Evolutionary conservation across 345 rosid genomes (phyloP).

Genomic region (Turritis glabra): DNA sequence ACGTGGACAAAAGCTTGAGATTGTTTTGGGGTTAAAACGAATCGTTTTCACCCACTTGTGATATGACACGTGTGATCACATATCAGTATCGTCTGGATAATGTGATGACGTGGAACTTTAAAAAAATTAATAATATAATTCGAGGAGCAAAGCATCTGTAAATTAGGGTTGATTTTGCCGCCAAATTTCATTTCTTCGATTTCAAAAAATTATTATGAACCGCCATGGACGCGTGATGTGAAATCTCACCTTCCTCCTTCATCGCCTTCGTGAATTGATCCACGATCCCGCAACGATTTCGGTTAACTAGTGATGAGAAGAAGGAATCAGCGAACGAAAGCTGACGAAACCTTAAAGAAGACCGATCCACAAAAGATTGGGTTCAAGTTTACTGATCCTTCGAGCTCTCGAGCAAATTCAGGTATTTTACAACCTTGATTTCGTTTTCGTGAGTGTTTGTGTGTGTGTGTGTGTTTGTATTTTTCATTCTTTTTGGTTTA

Average conservation of each 20-base stretch:
- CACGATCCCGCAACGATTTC: background rate
- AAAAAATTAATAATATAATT: background rate
- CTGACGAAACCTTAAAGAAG: slow-evolving; percentile 16
- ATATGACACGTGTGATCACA: slow-evolving; percentile 62
- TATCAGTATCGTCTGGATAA: slow-evolving; percentile 38
- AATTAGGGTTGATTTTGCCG: slow-evolving; percentile 26
- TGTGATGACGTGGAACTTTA: slow-evolving; percentile 32
- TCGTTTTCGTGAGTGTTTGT: background rate
- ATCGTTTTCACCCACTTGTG: slow-evolving; percentile 62
- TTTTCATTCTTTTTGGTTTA: slow-evolving; percentile 3
- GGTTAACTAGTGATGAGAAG: slow-evolving; percentile 21
- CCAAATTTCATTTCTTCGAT: slow-evolving; percentile 9
- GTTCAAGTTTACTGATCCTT: slow-evolving; percentile 17
- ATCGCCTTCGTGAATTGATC: background rate
- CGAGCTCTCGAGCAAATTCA: slow-evolving; percentile 20
- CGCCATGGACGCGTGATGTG: slow-evolving; percentile 22
- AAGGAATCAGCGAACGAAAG: slow-evolving; percentile 13
- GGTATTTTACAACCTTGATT: slow-evolving; percentile 7
- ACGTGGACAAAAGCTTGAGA: slow-evolving; percentile 26
- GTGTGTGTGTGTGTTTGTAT: background rate
- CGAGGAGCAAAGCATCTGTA: background rate
- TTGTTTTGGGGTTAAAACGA: slow-evolving; percentile 34
- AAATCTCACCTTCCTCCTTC: background rate
- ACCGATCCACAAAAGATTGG: background rate
- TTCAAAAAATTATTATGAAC: background rate